Base-by-base conservation (phyloP, 495 filamentous ascomycete species). In the Parathielavia hyrcaniae region DNA sequence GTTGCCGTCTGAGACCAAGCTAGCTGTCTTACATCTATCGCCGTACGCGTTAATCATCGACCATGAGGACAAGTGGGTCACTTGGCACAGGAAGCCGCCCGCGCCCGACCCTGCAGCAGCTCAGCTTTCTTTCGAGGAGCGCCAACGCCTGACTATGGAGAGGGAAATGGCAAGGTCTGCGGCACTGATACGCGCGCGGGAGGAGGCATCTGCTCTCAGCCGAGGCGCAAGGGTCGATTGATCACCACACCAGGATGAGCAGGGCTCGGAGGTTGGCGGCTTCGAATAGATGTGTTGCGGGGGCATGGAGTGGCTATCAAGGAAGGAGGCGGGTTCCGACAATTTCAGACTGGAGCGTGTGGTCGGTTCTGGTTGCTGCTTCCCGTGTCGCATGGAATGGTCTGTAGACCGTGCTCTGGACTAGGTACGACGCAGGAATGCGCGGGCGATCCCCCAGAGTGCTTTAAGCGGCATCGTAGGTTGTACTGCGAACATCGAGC, bases 301-400 rank as follows among this genome's bases (percentile, higher is more conserved):
- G 30, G 17, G 35, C 23, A 50, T 36, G 20, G 10, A 38, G 26
- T 30, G 26, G 26, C 34, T 12, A 38, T 12, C 16, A 41, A 16
- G 45, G 11, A 45, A 55, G 44, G 23, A 55, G 46, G 32, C 35
- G 19, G 47, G 10, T 22, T 41, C n/a, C 6, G 39, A 57, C 41
- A 32, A 53, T 53, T 23, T 49, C n/a, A 47, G 34, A 50, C 26
- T n/a, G 48, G 23, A 34, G 39, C 30, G 11, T 40, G 34, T 50
- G 49, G 49, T 41, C 36, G 22, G 41, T 13, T 19, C 47, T 17
- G 48, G 53, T 58, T 67, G 64, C 61, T 64, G 64, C 61, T 67
- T 61, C 64, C 64, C 64, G 61, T 57, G 45, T 32, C 47, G 59
- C 53, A 58, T 59, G 19, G 19, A 16, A 13, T 55, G 23, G 43